These are phyloP conservation scores for Phaseolus lunatus DNA, from an alignment of 306 rosid genomes.

Conservation along the genomic window DNA sequence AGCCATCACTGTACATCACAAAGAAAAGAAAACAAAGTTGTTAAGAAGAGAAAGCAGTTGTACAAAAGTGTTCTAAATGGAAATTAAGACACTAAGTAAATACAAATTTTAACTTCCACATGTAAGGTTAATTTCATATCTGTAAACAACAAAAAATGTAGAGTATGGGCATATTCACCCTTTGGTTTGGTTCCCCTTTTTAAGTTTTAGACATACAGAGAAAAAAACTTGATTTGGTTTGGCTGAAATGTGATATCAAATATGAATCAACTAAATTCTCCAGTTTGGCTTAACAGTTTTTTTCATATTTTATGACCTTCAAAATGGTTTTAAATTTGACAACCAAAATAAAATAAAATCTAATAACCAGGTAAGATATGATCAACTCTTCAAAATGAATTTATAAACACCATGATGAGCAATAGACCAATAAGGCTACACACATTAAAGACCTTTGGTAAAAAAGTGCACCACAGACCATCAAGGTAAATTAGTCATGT, in stretches of 20 bases:
- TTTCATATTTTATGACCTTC: neutral
- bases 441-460: too few species aligned
- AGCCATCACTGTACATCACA: slow-evolving; percentile 62
- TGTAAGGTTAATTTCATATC: neutral
- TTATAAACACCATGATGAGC: neutral
- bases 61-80: slow-evolving; percentile 3
- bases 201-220: neutral
- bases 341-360: neutral
- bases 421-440: too few species aligned
- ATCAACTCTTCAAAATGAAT: neutral
- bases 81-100: neutral
- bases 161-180: neutral
- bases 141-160: slow-evolving; percentile 31
- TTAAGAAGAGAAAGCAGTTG: slow-evolving; percentile 3
- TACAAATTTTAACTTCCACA: slow-evolving; percentile 9
- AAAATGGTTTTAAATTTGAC: neutral
- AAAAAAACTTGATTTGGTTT: neutral
- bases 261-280: neutral
- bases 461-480: neutral
- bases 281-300: neutral
- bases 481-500: neutral
- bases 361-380: neutral
- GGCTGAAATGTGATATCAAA: neutral
- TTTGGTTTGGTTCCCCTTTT: neutral
- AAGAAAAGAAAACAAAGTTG: neutral